A percentile compares a stretch with the other conserved stretches of the same genome.
These are phyloP conservation scores for Pythium rhizo-oryzae DNA, from an alignment of 352 stramenopile genomes.

Conservation along the genomic window DNA sequence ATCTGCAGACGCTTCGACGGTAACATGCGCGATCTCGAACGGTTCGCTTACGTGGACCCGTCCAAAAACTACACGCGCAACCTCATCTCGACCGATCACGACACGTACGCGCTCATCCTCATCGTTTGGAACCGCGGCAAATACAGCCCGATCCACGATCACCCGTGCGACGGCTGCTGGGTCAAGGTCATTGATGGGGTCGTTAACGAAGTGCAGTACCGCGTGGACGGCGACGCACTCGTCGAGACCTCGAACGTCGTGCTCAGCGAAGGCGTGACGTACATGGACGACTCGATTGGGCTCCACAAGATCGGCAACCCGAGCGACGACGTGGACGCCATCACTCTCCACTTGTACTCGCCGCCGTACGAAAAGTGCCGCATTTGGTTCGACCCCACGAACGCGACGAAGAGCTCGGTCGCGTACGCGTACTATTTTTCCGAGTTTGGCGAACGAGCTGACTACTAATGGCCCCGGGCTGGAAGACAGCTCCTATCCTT, in stretches of 20 bases:
- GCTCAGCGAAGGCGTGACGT: conserved; percentile 73
- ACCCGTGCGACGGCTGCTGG: conserved; percentile 93
- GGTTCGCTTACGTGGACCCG: conserved; percentile 71
- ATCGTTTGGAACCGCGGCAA: conserved; percentile 92
- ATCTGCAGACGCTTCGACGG: conserved; percentile 38
- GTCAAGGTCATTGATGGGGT: conserved; percentile 86
- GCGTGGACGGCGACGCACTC: conserved; percentile 42
- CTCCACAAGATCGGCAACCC: conserved; percentile 93
- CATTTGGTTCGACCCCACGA: conserved; percentile 72
- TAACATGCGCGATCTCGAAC: conserved; percentile 52
- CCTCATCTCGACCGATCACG: conserved; percentile 86
- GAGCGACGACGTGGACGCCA: conserved; percentile 63
- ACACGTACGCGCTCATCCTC: conserved; percentile 92
- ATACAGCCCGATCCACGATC: conserved; percentile 93
- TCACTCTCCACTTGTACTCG: conserved; percentile 94
- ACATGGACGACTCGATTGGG: conserved; percentile 92
- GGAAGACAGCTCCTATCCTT: not conserved
- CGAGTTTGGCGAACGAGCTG: conserved; percentile 64
- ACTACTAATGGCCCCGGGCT: conserved; percentile 30
- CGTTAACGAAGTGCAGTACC: conserved; percentile 92
- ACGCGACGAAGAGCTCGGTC: conserved; percentile 59
- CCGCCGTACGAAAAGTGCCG: conserved; percentile 92
- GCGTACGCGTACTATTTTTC: conserved; percentile 78
- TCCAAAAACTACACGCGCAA: conserved; percentile 91
- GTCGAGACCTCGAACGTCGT: conserved; percentile 64